Evolutionary conservation across 176 grass and related monocot species (phyloP), one percentile per base, ranked within the genome.

Genomic region (Avena insularis): DNA sequence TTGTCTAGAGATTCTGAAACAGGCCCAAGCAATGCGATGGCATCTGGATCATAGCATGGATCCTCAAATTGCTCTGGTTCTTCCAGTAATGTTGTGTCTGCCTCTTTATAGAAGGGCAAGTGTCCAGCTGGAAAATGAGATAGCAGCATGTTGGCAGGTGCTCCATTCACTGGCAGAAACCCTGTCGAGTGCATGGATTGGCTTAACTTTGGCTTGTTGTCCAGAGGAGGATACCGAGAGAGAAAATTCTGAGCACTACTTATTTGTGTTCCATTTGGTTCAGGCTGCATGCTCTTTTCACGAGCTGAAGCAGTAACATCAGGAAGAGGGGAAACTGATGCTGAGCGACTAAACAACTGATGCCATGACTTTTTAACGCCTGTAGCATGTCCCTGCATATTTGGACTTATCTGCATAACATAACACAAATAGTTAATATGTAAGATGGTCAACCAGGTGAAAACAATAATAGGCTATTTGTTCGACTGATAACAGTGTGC

Each of bases 21-120:
- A 61, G 93, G 90, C 72, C 92, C 93, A 88, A 98, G 90, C 53
- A 94, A 94, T 29, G 90, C 87, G 12, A 92, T 92, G 57, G 87
- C 83, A 85, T 94, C 92, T 75, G 92, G 93, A 91, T 96, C 92
- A 67, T 92, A 94, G 83, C 88, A 95, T 9, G 96, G 94, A 81
- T 98, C 94, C 80, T 98, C 96, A 91, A 98, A 98, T n/a, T 86
- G 88, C 61, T 97, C 94, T 29, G 75, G 59, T 89, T 97, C 92
- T 90, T 94, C 94, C 53, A 66, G 40, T 49, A 90, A 56, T 35
- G 87, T 54, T 79, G 87, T 57, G 71, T 79, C 86, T 46, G 77
- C 27, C 47, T 92, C 90, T 79, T 93, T 87, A 83, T 71, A 77
- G 73, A 84, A 89, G 45, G 84, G 85, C 87, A 87, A 65, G 83